Percentiles rank a stretch among this genome's conserved stretches.
These are phyloP conservation scores for Gloeostereum incarnatum DNA, from an alignment of 768 basidiomycete species.

Conservation along the genomic window DNA sequence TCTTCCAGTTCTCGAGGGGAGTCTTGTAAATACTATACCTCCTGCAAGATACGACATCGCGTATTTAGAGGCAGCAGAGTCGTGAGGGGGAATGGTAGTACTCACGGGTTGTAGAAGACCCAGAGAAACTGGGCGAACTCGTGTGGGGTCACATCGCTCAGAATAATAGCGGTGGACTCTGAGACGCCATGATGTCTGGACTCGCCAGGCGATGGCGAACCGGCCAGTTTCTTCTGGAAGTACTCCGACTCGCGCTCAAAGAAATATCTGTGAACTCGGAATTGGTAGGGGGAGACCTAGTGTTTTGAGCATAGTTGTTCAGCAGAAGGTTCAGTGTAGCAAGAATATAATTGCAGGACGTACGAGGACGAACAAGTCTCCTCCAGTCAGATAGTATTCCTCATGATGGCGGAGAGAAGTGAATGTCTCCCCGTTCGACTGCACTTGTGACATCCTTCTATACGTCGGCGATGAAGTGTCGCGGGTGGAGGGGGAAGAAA, in stretches of 20 bases:
- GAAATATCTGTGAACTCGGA: slow-evolving; percentile 46
- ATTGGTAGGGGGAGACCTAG: slow-evolving; percentile 44
- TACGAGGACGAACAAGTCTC: slow-evolving; percentile 43
- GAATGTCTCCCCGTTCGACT: slow-evolving; percentile 10
- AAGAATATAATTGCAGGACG: slow-evolving; percentile 23
- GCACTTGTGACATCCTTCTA: slow-evolving; percentile 3
- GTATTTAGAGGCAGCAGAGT: too few species aligned
- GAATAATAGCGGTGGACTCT: slow-evolving; percentile 32
- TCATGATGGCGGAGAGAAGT: slow-evolving; percentile 18
- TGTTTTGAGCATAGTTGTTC: slow-evolving; percentile 2
- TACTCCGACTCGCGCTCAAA: slow-evolving; percentile 40
- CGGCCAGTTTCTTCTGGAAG: slow-evolving; percentile 28
- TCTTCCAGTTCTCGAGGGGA: slow-evolving; percentile 40
- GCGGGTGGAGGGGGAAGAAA: not conserved
- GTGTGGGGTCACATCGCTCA: slow-evolving; percentile 27
- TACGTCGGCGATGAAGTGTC: slow-evolving; percentile 1
- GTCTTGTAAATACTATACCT: slow-evolving; percentile 49
- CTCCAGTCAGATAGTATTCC: slow-evolving; percentile 40
- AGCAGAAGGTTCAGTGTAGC: slow-evolving; percentile 20
- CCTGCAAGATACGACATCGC: slow-evolving; percentile 23
- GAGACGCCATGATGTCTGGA: slow-evolving; percentile 21
- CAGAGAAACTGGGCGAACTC: slow-evolving; percentile 41
- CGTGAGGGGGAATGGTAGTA: slow-evolving; percentile 1
- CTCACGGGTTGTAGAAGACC: slow-evolving; percentile 48
- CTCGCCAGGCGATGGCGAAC: slow-evolving; percentile 20